Conservation (phyloP, 2,329 filamentous ascomycete species). For the Exophiala sp. region DNA sequence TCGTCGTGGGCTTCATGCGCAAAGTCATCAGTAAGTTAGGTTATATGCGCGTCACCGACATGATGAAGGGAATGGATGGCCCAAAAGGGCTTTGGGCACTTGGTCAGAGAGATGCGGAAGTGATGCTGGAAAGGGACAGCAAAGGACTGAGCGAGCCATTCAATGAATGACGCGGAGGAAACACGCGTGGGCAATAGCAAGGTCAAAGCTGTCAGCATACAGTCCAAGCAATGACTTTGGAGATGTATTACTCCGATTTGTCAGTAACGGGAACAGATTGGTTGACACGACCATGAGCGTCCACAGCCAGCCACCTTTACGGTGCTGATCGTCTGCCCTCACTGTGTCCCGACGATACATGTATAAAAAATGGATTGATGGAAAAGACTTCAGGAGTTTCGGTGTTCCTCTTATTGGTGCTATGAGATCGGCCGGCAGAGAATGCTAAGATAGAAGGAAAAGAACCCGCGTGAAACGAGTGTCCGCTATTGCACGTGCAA, state of each 20-base stretch:
- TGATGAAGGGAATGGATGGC: constrained; percentile 5
- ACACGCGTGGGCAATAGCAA: background rate
- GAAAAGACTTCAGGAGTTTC: background rate
- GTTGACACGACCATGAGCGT: too few species aligned
- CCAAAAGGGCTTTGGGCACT: constrained; percentile 13
- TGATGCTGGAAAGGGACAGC: constrained; percentile 7
- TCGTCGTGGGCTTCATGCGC: constrained; percentile 60
- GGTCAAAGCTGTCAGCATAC: background rate
- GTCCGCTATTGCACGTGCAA: background rate
- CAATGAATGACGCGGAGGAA: background rate
- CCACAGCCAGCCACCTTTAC: too few species aligned
- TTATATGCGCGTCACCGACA: constrained; percentile 2
- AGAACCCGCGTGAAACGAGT: background rate
- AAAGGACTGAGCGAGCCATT: constrained; percentile 4
- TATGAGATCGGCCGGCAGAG: background rate
- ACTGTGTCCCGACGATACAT: background rate
- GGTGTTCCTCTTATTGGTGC: background rate
- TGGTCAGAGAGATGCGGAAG: constrained; percentile 1
- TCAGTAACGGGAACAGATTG: background rate
- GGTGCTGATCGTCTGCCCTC: background rate
- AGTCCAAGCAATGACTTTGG: background rate
- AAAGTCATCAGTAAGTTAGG: constrained; percentile 13
- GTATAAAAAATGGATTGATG: background rate
- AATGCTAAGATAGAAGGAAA: background rate
- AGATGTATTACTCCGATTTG: background rate